Evolutionary conservation across 192 early-diverging fungal species (phyloP), one percentile per base, ranked within the genome.

Genomic region (Mortierella alpina): DNA sequence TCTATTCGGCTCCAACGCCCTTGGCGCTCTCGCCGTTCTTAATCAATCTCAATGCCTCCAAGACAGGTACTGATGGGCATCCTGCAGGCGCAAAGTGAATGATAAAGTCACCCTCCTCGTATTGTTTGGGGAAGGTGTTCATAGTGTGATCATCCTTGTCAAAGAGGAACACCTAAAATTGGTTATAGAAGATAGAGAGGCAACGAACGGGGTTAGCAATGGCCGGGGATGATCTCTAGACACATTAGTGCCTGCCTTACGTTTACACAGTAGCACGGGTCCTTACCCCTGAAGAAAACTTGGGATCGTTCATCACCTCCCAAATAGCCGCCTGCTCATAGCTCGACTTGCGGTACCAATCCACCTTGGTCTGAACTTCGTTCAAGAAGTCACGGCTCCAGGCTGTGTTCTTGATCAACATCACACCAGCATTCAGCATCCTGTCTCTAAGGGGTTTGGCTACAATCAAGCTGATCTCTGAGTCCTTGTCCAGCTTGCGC

Each of bases 281-380:
- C 31, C 77, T 66, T 72, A 84, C 82, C 45, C 77, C 82, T 6
- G 56, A 48, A 17, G 49, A 6, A 78, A 75, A 83, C 49, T 79
- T 73, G 31, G 82, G 66, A 8, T 79, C 61, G 22, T 48, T 71
- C 80, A 90, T 85, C 4, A 88, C 51, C 20, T 87, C 85, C 89
- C 89, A 90, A 73, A 90, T 88, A 11, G 89, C 89, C 40, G 77
- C 78, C 55, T 90, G 89, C 65, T 90, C 89, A 54, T 79, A 88
- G 45, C 80, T 81, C 7, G 74, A 70, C 7, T 72, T 68, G 4
- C 48, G 50, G 65, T 83, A 90, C 69, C 84, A 88, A 7, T 66
- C 65, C 1, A 46, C 80, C 3, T 71, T 66, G 5, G 61, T 61
- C 64, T 90, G 87, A 5, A 86, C 83, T 8, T 81, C 70, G 11